These are phyloP conservation scores for Lecanicillium sp. DNA, from an alignment of 2,329 filamentous ascomycete genomes.

Conservation along the genomic window DNA sequence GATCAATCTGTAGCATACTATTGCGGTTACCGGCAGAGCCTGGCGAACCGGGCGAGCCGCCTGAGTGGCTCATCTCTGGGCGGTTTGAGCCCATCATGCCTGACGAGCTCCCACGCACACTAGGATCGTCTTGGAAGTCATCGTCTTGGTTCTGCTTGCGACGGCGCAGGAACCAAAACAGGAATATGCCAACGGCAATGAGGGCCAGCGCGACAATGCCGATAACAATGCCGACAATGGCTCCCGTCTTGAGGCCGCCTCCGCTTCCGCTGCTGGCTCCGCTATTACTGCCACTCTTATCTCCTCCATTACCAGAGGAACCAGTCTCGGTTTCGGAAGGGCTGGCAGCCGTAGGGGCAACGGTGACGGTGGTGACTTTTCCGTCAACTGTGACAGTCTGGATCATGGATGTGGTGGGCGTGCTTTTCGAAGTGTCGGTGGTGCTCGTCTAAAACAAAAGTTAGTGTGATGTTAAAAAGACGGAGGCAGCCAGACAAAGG, in stretches of 20 bases:
- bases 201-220: constrained; percentile 40
- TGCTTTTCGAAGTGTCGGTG: constrained; percentile 18
- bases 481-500: constrained; percentile 4
- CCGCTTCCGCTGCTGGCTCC: constrained; percentile 11
- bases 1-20: constrained; percentile 51
- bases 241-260: constrained; percentile 33
- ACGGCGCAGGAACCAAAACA: constrained; percentile 28
- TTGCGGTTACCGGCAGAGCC: constrained; percentile 39
- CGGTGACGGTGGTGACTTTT: constrained; percentile 46
- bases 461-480: constrained; percentile 12
- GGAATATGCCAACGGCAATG: constrained; percentile 26
- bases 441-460: constrained; percentile 10
- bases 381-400: constrained; percentile 50
- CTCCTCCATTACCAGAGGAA: constrained; percentile 11
- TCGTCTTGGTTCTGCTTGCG: constrained; percentile 35
- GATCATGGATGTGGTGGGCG: constrained; percentile 27
- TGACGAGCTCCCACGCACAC: constrained; percentile 42
- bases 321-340: no score
- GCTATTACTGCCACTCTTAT: constrained; percentile 12
- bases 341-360: constrained; percentile 32
- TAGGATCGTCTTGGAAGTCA: constrained; percentile 36
- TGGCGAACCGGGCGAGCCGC: constrained; percentile 22
- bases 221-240: constrained; percentile 44
- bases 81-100: constrained; percentile 38
- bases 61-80: constrained; percentile 30